A percentile compares a stretch with the other conserved stretches of the same genome.
These are phyloP conservation scores for Candida qinlingensis DNA, from an alignment of 805 yeast genomes.

Conservation along the genomic window DNA sequence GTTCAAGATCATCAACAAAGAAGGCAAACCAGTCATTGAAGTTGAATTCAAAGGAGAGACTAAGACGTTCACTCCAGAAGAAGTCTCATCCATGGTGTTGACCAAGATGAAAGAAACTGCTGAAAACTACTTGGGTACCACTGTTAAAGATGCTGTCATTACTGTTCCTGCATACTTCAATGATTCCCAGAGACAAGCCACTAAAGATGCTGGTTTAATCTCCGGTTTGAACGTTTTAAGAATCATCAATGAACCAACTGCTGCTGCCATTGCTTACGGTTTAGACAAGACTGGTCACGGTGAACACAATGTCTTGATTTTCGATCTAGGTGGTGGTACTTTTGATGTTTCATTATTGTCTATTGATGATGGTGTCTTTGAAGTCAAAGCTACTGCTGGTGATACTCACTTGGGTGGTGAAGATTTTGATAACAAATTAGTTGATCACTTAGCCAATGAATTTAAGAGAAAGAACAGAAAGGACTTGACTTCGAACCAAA, in stretches of 20 bases:
- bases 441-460: slow-evolving; percentile 87
- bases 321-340: slow-evolving; percentile 99
- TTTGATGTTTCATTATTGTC: slow-evolving; percentile 93
- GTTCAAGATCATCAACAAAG: slow-evolving; percentile 69
- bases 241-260: slow-evolving; percentile 95
- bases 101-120: slow-evolving; percentile 92
- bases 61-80: slow-evolving; percentile 88
- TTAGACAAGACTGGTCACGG: slow-evolving; percentile 56
- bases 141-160: slow-evolving; percentile 85
- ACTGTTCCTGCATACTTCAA: slow-evolving; percentile 97
- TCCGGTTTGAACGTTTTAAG: slow-evolving; percentile 93
- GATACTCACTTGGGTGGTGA: slow-evolving; percentile 97
- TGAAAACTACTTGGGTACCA: slow-evolving; percentile 76
- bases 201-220: slow-evolving; percentile 95
- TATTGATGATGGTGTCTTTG: slow-evolving; percentile 94
- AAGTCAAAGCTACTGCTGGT: slow-evolving; percentile 87
- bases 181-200: slow-evolving; percentile 97
- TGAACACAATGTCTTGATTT: slow-evolving; percentile 87
- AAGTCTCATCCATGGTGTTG: slow-evolving; percentile 88
- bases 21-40: slow-evolving; percentile 81
- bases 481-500: slow-evolving; percentile 88
- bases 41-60: slow-evolving; percentile 87
- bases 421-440: slow-evolving; percentile 96
- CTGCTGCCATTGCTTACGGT: slow-evolving; percentile 99
- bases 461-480: slow-evolving; percentile 98